Evolutionary conservation across 2,329 filamentous ascomycete genomes (phyloP), one percentile per base, ranked within the genome.

Genomic region (Aspergillus transmontanensis): DNA sequence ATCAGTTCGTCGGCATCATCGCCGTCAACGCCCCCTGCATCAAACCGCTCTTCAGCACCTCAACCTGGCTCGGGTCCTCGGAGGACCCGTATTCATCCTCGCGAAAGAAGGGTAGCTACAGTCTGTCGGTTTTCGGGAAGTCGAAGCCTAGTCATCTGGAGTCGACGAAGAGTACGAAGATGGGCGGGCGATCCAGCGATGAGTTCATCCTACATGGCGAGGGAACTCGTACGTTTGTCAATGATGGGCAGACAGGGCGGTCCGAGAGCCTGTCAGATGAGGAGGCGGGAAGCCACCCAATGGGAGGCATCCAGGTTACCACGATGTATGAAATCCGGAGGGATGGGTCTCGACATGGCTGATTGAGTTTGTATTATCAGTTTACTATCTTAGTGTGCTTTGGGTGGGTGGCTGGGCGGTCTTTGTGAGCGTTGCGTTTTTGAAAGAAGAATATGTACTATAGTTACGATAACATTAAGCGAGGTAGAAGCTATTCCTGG

Each of bases 1-100:
- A 6, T 19, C n/a, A 80, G 76, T 81, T 82, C 48, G 75, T 82
- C 36, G 79, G 73, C n/a, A 79, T 81, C 56, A 75, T 82, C 41
- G 78, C 78, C 53, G 77, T 80, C 57, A 81, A 80, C 60, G 72
- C 76, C n/a, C 76, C 80, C 2, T 73, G 73, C 23, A 80, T 82
- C 62, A 80, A 79, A 36, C 78, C 79, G 2, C 68, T 80, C 16
- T 80, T 81, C 71, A 73, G 72, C 60, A 73, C 46, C 28, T 63
- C 61, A 7, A 48, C 61, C 61, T 67, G 64, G 61, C 46, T 68
- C 28, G 63, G 62, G n/a, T 66, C 60, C 16, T 64, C 65, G 7
- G 59, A 51, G 21, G 61, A 62, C 21, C 59, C 56, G 5, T 41
- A 41, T 9, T 14, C 16, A n/a, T 65, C 64, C 9, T 53, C 59